phyloP scores from a whole-genome alignment of 202 grass and related monocot genomes.

The Saccharum hybrid region DNA sequence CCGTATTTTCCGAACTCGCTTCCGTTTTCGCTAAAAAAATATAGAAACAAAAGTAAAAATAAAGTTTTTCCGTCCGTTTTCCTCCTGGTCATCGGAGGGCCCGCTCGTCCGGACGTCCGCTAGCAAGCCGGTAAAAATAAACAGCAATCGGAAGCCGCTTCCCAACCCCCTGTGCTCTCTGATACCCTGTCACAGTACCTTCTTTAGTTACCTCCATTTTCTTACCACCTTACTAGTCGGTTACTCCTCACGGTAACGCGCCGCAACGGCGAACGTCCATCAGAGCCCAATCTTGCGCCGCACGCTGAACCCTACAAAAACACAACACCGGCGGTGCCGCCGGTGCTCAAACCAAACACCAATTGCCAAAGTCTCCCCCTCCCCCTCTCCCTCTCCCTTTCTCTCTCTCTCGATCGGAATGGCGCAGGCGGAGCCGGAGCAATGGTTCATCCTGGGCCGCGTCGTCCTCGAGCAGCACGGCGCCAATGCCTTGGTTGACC shows the following conservation, averaged over 20 bases:
- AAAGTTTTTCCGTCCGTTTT: no score
- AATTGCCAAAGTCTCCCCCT: no score
- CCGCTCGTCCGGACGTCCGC: no score
- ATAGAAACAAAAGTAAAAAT: no score
- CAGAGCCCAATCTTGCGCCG: background rate
- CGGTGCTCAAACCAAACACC: background rate
- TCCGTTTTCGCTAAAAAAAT: no score
- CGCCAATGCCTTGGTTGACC: background rate
- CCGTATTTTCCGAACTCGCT: no score
- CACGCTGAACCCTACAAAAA: slow-evolving; percentile 1
- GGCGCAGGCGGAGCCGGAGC: background rate
- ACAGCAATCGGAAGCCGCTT: no score
- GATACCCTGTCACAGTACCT: no score
- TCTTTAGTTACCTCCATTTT: background rate
- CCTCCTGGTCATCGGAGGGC: no score
- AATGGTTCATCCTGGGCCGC: background rate
- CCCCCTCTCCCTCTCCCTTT: no score
- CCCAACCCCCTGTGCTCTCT: no score
- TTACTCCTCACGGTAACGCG: background rate
- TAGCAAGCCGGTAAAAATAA: no score
- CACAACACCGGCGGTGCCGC: background rate
- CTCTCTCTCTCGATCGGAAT: background rate
- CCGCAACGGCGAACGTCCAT: background rate
- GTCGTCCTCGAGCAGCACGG: background rate
- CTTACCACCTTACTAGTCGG: background rate